Evolutionary conservation across 768 basidiomycete species (phyloP).

Genomic region (Omphalotus guepiniiformis): DNA sequence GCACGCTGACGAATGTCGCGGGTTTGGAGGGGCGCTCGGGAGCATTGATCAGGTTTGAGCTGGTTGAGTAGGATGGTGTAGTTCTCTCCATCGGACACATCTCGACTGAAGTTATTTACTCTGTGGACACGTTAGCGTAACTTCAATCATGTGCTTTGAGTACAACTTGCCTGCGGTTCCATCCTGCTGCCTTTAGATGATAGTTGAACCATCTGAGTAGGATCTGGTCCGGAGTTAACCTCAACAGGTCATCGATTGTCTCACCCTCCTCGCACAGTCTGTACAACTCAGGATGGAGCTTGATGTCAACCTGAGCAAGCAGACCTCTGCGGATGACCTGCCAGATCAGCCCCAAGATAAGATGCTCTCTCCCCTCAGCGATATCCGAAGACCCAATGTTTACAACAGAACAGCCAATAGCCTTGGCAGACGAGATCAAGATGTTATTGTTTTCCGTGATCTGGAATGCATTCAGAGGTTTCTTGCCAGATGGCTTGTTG

Average conservation of each 20-base stretch:
- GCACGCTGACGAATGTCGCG: slow-evolving; percentile 78
- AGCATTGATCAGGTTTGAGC: slow-evolving; percentile 91
- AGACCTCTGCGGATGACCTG: slow-evolving; percentile 95
- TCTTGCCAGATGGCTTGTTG: slow-evolving; percentile 78
- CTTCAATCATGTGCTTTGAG: background rate
- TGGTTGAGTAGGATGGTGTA: slow-evolving; percentile 96
- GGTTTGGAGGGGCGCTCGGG: slow-evolving; percentile 86
- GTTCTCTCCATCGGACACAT: slow-evolving; percentile 97
- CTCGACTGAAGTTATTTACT: slow-evolving; percentile 96
- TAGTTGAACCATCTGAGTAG: slow-evolving; percentile 99
- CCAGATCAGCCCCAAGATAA: slow-evolving; percentile 98
- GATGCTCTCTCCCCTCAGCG: slow-evolving; percentile 89
- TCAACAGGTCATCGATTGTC: slow-evolving; percentile 92
- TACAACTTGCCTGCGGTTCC: slow-evolving; percentile 68
- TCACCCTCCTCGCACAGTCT: slow-evolving; percentile 95
- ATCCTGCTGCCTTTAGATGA: slow-evolving; percentile 93
- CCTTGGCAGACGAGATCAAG: slow-evolving; percentile 96
- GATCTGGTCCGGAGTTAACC: slow-evolving; percentile 95
- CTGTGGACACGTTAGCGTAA: slow-evolving; percentile 36
- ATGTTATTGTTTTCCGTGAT: slow-evolving; percentile 99
- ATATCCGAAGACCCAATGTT: slow-evolving; percentile 96
- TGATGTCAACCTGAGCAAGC: slow-evolving; percentile 94
- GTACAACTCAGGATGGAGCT: slow-evolving; percentile 95
- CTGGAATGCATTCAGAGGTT: slow-evolving; percentile 95
- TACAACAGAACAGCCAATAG: slow-evolving; percentile 97